These are phyloP conservation scores for Phytophthora multivora DNA, from an alignment of 352 stramenopile species.

Conservation along the genomic window DNA sequence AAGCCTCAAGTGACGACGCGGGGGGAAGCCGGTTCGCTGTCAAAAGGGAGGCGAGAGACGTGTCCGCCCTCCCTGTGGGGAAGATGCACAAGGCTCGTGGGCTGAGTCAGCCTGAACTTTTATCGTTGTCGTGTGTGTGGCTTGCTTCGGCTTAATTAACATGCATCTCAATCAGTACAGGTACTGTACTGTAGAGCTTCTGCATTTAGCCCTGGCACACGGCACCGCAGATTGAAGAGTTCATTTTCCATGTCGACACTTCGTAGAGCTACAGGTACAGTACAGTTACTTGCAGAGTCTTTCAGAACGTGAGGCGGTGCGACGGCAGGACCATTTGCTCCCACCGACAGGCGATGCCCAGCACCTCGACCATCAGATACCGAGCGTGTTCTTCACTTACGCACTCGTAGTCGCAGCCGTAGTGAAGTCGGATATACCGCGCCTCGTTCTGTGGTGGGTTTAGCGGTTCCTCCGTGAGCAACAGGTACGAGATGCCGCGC, in stretches of 20 bases:
- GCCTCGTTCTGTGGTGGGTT: slow-evolving; percentile 1
- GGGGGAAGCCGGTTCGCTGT: slow-evolving; percentile 7
- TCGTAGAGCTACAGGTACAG: slow-evolving; percentile 1
- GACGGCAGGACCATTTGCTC: slow-evolving; percentile 42
- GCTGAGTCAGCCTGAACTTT: slow-evolving; percentile 2
- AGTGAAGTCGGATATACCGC: slow-evolving; percentile 36
- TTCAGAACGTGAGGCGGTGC: slow-evolving; percentile 38
- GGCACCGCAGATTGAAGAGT: slow-evolving; percentile 2
- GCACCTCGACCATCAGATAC: slow-evolving; percentile 50
- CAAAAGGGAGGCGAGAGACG: slow-evolving; percentile 3
- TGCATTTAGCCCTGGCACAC: no score
- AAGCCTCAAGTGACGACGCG: slow-evolving; percentile 8
- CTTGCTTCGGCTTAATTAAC: no score
- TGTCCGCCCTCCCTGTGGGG: background rate
- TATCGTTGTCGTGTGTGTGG: no score
- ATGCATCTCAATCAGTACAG: no score
- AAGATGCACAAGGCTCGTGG: background rate
- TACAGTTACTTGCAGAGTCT: background rate
- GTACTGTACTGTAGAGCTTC: no score
- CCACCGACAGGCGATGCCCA: slow-evolving; percentile 47
- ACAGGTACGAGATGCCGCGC: slow-evolving; percentile 47
- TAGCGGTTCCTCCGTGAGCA: slow-evolving; percentile 35
- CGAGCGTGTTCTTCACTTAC: slow-evolving; percentile 47
- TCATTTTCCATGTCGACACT: slow-evolving; percentile 1
- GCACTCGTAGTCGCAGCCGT: slow-evolving; percentile 50